Percentiles rank a stretch among this genome's conserved stretches.
phyloP scores from a whole-genome alignment of 179 eudicot genomes.

The Amaranthus tricolor region DNA sequence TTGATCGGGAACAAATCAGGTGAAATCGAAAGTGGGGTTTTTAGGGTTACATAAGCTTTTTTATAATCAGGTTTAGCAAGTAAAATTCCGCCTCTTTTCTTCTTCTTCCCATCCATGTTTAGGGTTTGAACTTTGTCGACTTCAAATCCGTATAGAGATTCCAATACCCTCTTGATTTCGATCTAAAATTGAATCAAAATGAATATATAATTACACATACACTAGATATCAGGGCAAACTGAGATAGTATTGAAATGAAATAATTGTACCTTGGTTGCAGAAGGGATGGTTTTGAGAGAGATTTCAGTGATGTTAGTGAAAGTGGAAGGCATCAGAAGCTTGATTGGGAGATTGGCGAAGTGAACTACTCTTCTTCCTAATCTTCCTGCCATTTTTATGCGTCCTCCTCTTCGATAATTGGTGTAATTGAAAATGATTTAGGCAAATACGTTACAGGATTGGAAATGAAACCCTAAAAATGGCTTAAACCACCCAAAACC shows the following conservation, averaged over 20 bases:
- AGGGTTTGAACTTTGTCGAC: constrained; percentile 77
- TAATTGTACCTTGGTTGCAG: constrained; percentile 22
- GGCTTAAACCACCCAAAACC: too few relatives aligned
- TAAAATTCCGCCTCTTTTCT: constrained; percentile 71
- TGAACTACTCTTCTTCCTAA: constrained; percentile 63
- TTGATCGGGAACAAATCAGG: constrained; percentile 68
- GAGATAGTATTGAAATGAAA: not conserved
- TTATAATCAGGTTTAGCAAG: constrained; percentile 79
- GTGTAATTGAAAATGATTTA: too few relatives aligned
- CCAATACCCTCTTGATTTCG: constrained; percentile 69
- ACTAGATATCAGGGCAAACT: not conserved
- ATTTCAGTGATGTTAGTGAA: constrained; percentile 83
- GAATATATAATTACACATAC: too few relatives aligned
- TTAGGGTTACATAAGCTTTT: constrained; percentile 78
- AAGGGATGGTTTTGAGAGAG: constrained; percentile 83
- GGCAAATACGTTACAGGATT: too few relatives aligned
- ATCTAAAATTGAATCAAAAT: constrained; percentile 34
- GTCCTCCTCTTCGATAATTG: too few relatives aligned
- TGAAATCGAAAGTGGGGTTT: constrained; percentile 58
- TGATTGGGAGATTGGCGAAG: constrained; percentile 83
- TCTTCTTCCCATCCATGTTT: constrained; percentile 95
- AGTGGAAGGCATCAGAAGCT: constrained; percentile 76
- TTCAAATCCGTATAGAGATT: constrained; percentile 58
- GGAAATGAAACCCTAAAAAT: too few relatives aligned
- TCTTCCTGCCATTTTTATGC: constrained; percentile 48